Evolutionary conservation across 2,329 filamentous ascomycete species (phyloP), one percentile per base, ranked within the genome.

Genomic region (Xylaria sp.): DNA sequence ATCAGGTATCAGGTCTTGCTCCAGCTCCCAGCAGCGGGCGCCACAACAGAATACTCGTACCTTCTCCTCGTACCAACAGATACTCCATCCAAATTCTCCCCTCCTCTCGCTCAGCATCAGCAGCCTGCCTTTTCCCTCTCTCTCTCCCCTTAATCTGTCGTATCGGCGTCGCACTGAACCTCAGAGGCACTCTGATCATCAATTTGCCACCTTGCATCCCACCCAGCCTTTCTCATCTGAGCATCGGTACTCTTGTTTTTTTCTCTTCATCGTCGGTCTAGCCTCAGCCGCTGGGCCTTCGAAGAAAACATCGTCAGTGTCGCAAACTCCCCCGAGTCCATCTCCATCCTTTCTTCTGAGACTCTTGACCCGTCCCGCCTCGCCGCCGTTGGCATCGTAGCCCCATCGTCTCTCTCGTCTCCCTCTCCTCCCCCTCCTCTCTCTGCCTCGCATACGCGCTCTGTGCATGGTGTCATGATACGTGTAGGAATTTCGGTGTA

Each of bases 381-480:
- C 53, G 50, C 55, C 37, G 59, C 54, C 54, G 23, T 23, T 23
- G 23, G 23, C 23, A 23, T 23, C 23, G 23, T 23, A 23, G 23
- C 23, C 23, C 23, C 23, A 23, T 23, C 23, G 23, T 23, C 23
- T 23, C 23, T 23, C 23, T 23, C 23, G 23, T 23, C 18, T 30
- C 58, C 52, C 49, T 19, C 11, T 42, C 47, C 48, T 59, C 54
- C 46, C 30, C 55, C 11, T n/a, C 2, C 37, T 11, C n/a, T 7
- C 44, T 53, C 52, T 56, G 55, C 44, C 52, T 56, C 39, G 57
- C 60, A 60, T 13, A 55, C 62, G 57, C 57, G 57, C 52, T 50
- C 56, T 51, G 34, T 42, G 9, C 54, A 57, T 35, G 58, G 64
- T 65, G 67, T 63, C 60, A 68, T 69, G 68, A 66, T 65, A 65